Conservation (phyloP, 306 rosid species). For the Quillaja saponaria region DNA sequence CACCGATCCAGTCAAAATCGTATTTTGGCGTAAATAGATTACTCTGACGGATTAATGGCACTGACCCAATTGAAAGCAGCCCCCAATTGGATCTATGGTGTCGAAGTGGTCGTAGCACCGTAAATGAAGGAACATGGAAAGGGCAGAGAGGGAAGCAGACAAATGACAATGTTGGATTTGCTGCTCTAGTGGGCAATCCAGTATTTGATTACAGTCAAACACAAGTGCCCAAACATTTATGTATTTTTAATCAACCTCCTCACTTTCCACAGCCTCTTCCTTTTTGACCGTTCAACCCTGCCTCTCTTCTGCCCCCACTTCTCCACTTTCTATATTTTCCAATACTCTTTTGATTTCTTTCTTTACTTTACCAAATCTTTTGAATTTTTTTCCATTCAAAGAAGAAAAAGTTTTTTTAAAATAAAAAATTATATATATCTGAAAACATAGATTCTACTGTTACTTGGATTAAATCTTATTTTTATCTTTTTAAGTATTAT, state of each 20-base stretch:
- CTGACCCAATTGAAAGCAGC: background rate
- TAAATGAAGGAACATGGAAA: slow-evolving; percentile 20
- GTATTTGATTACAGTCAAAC: slow-evolving; percentile 45
- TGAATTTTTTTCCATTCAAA: background rate
- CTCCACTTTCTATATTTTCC: background rate
- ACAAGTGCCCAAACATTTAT: slow-evolving; percentile 28
- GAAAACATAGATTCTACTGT: background rate
- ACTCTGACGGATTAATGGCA: background rate
- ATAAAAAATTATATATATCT: background rate
- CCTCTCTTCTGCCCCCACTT: background rate
- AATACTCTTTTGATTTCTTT: background rate
- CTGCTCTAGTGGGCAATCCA: slow-evolving; percentile 34
- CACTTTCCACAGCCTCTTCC: slow-evolving; percentile 41
- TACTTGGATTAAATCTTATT: too few species aligned
- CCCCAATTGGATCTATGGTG: slow-evolving; percentile 1
- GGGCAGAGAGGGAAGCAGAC: slow-evolving; percentile 20
- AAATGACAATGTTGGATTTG: slow-evolving; percentile 17
- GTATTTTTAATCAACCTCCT: slow-evolving; percentile 5
- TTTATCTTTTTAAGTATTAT: too few species aligned
- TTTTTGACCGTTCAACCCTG: slow-evolving; percentile 69
- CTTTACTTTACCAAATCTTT: too few species aligned
- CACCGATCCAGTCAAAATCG: slow-evolving; percentile 11
- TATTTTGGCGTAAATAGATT: background rate
- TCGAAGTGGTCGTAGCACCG: slow-evolving; percentile 9
- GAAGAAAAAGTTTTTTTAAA: too few species aligned